Base-by-base conservation (phyloP, 768 basidiomycete species). In the Kwoniella dendrophila region DNA sequence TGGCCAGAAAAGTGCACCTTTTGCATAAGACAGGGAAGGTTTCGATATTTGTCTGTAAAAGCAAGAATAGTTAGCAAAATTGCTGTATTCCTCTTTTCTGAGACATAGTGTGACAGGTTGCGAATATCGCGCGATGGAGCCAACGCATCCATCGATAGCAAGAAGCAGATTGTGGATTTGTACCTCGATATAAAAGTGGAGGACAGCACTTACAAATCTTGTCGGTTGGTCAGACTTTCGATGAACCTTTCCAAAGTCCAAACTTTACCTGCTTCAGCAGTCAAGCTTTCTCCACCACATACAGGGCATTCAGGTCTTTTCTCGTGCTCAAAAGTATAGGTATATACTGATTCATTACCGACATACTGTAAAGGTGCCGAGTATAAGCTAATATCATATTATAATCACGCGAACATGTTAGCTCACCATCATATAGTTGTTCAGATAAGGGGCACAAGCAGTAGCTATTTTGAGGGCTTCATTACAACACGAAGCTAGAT, bases 401-500 rank as follows among this genome's bases (percentile, higher is more conserved):
- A 10, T 29, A 26, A 8, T 10, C 11, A 30, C 32, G 41, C 1
- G 50, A 26, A 30, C 16, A 50, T 50, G 27, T 7, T 68, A 50
- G 49, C 72, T 55, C 36, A 78, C 78, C 78, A 79, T 80, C 80
- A 98, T 96, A 78, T 98, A 99, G 78, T 97, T 97, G 80, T 95
- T 90, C 56, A 99, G 83, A 76, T 87, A 95, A 4, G 93, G 91
- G 0, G 94, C 95, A 24, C 90, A 91, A 66, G 87, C 90, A 0
- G 96, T 98, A 24, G 92, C 94, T 62, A 99, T 92, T 81, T 99
- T 99, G 83, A 99, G 95, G 16, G 96, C 96, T 80, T 99, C 96
- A 72, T 96, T 98, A 75, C 95, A 98, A 81, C 95, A 98, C 1
- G 94, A 90, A 38, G 95, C 95, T 90, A 56, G n/a, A 56, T 26